These are phyloP conservation scores for Podaxis sp. DNA, from an alignment of 768 basidiomycete genomes.

Conservation along the genomic window DNA sequence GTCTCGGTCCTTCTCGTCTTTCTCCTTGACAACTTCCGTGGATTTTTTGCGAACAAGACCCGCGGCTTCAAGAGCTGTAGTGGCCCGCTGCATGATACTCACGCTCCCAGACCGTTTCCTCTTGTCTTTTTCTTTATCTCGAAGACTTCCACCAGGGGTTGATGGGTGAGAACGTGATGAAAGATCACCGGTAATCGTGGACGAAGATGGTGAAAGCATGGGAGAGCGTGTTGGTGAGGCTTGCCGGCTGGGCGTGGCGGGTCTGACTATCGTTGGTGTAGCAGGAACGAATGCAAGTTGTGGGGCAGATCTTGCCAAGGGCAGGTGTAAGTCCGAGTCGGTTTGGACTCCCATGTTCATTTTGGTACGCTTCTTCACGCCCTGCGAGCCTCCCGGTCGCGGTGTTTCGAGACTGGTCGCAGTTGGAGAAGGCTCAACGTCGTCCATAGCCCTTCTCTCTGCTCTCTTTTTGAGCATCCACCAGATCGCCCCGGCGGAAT, in stretches of 20 bases:
- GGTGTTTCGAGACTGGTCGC: conserved; percentile 19
- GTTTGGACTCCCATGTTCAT: conserved; percentile 45
- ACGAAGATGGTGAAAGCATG: conserved; percentile 55
- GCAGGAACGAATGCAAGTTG: conserved; percentile 75
- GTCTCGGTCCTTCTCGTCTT: conserved; percentile 35
- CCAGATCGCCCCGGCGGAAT: conserved; percentile 88
- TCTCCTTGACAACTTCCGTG: conserved; percentile 66
- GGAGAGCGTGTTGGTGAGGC: conserved; percentile 46
- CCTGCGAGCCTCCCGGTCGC: conserved; percentile 17
- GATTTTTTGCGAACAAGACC: conserved; percentile 84
- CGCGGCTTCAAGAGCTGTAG: conserved; percentile 84
- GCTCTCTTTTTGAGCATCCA: conserved; percentile 91
- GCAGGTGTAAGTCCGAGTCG: conserved; percentile 26
- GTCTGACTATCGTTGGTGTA: conserved; percentile 59
- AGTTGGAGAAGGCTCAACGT: conserved; percentile 20
- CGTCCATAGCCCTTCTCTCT: conserved; percentile 51
- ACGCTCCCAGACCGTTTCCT: conserved; percentile 88
- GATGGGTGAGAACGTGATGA: conserved; percentile 63
- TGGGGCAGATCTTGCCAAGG: conserved; percentile 36
- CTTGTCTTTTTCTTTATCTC: conserved; percentile 51
- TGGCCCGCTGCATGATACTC: conserved; percentile 94
- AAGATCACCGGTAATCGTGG: conserved; percentile 43
- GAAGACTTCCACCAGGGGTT: conserved; percentile 64
- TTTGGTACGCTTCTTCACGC: conserved; percentile 32
- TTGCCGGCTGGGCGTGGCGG: conserved; percentile 54